Base-by-base conservation (phyloP, 495 filamentous ascomycete species). In the Aspergillus bridgeri region DNA sequence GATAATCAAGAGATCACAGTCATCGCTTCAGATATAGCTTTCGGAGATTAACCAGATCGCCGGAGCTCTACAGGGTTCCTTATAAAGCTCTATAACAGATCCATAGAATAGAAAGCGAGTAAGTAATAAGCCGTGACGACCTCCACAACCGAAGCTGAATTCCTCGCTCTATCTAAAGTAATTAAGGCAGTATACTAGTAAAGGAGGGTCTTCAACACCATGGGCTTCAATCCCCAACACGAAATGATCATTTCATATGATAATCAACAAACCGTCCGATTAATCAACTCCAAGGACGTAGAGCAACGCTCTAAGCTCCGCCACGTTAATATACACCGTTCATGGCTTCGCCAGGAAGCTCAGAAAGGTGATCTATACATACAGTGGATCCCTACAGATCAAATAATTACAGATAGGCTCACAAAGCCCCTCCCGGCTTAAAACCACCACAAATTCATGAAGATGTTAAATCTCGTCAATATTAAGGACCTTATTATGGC, bases 51-150 rank as follows among this genome's bases (percentile, higher is more conserved):
- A 9, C 19, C 3, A 23, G 48, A 70, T 54, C 33, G 68, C 52
- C 2, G 21, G 8, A 56, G 59, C 33, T n/a, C n/a, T n/a, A n/a
- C n/a, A n/a, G n/a, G n/a, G n/a, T n/a, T n/a, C n/a, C n/a, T n/a
- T n/a, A n/a, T 29, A 57, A 15, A 61, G 58, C 17, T 64, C 58
- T 70, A 57, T 33, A 52, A 53, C 0, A 57, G 61, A 6, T 46
- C 57, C 23, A 47, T 71, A 15, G 62, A 71, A 24, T 71, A 42
- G 62, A 59, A 60, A 54, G 56, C 62, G 11, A 48, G 42, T 0
- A 69, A 64, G 27, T 54, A 71, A 43, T 24, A 23, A n/a, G 67
- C 58, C 3, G 61, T 71, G 0, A 65, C 56, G 20, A 69, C 23
- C 5, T 65, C 49, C 13, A 65, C 43, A 27, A 65, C 58, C 11